phyloP scores from a whole-genome alignment of 805 yeast genomes.

The Metschnikowia lunata region DNA sequence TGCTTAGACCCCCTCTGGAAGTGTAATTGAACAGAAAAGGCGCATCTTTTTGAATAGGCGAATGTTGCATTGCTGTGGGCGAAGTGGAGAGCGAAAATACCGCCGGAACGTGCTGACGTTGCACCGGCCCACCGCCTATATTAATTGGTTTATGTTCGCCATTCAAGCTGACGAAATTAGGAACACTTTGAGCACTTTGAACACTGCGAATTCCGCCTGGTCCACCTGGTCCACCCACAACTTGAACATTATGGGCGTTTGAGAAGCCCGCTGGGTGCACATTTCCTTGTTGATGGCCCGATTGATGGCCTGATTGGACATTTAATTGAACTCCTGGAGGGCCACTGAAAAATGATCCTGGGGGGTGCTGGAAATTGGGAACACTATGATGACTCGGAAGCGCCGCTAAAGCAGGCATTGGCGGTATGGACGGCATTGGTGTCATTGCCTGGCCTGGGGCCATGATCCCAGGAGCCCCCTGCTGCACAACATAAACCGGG shows the following conservation, averaged over 20 bases:
- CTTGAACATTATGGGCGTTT: no score
- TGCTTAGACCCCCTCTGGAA: no score
- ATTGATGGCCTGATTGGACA: no score
- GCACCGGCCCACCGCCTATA: slow-evolving; percentile 1
- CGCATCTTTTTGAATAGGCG: not conserved
- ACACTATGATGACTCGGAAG: slow-evolving; percentile 4
- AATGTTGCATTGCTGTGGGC: slow-evolving; percentile 19
- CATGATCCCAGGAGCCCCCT: slow-evolving; percentile 3
- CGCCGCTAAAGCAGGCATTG: not conserved
- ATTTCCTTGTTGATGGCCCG: no score
- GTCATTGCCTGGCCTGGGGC: not conserved
- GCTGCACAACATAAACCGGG: slow-evolving; percentile 36
- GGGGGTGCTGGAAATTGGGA: slow-evolving; percentile 8
- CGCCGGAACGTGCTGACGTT: slow-evolving; percentile 17
- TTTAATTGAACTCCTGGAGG: no score
- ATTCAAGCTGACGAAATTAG: slow-evolving; percentile 1
- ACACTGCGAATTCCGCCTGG: not conserved
- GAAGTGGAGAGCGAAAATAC: slow-evolving; percentile 29
- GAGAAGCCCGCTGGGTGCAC: no score
- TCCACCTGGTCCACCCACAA: not conserved
- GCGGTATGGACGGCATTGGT: not conserved
- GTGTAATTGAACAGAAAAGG: slow-evolving; percentile 1
- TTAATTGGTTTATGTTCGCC: not conserved
- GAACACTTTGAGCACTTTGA: slow-evolving; percentile 5
- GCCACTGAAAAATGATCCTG: not conserved